A percentile compares a stretch with the other conserved stretches of the same genome.
Conservation (phyloP, 257 asterid genomes). For the Rauvolfia tetraphylla region DNA sequence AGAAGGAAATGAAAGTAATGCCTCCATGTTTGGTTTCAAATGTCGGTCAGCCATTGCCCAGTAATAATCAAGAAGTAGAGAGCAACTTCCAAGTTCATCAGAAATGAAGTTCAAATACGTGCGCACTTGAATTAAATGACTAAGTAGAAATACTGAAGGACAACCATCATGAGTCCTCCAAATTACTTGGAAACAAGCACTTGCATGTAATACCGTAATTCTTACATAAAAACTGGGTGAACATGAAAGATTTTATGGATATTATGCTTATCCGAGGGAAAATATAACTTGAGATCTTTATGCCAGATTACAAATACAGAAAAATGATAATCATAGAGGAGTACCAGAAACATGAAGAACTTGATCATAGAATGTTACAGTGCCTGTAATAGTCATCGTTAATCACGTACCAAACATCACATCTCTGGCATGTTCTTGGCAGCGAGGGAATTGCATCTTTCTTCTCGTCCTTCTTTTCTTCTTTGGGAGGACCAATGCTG, state of each 20-base stretch:
- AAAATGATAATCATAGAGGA: not conserved
- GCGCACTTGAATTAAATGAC: too few species aligned
- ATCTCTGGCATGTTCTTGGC: slow-evolving; percentile 27
- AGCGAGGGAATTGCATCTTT: slow-evolving; percentile 21
- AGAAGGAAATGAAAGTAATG: too few species aligned
- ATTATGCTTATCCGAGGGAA: not conserved
- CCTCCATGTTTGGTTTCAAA: too few species aligned
- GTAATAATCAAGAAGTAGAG: not conserved
- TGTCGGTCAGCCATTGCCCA: not conserved
- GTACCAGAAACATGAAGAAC: slow-evolving; percentile 1
- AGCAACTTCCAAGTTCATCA: not conserved
- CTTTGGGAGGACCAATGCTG: slow-evolving; percentile 18
- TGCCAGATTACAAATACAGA: not conserved
- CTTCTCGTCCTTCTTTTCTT: slow-evolving; percentile 30
- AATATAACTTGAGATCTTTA: not conserved
- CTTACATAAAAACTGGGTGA: not conserved
- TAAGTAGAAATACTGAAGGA: not conserved
- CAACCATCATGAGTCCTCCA: not conserved
- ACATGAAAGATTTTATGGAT: not conserved
- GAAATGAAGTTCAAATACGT: not conserved
- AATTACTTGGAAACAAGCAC: not conserved
- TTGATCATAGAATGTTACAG: slow-evolving; percentile 26
- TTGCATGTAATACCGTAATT: not conserved
- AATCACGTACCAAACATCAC: slow-evolving; percentile 28
- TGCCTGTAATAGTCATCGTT: slow-evolving; percentile 12